These are phyloP conservation scores for Diplodia seriata DNA, from an alignment of 2,329 filamentous ascomycete species.

Conservation along the genomic window DNA sequence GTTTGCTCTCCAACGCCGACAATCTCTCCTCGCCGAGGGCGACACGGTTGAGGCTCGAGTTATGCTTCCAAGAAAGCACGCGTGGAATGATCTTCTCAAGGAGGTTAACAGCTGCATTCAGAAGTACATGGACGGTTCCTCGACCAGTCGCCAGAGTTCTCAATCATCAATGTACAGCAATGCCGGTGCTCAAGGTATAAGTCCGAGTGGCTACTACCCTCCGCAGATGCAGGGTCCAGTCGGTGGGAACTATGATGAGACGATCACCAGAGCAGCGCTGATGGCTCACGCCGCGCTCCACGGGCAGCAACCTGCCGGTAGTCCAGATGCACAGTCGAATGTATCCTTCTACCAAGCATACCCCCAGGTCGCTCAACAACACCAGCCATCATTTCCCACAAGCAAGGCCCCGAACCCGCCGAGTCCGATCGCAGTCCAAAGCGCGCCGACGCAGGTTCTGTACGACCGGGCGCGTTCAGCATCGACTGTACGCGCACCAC, in stretches of 20 bases:
- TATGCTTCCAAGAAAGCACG: slow-evolving; percentile 64
- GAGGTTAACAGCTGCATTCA: slow-evolving; percentile 62
- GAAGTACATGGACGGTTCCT: slow-evolving; percentile 62
- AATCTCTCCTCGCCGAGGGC: slow-evolving; percentile 59
- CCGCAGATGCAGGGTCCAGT: slow-evolving; percentile 17
- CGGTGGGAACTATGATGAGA: slow-evolving; percentile 33
- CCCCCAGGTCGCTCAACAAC: slow-evolving; percentile 36
- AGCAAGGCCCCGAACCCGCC: slow-evolving; percentile 31
- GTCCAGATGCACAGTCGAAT: slow-evolving; percentile 29
- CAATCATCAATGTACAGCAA: slow-evolving; percentile 33
- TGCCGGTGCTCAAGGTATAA: slow-evolving; percentile 5
- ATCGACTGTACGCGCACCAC: slow-evolving; percentile 62
- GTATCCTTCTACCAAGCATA: slow-evolving; percentile 32
- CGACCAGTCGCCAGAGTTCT: slow-evolving; percentile 39
- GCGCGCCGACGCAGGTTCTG: slow-evolving; percentile 61
- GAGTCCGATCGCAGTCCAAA: slow-evolving; percentile 51
- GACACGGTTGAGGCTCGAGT: slow-evolving; percentile 51
- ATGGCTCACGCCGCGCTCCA: slow-evolving; percentile 36
- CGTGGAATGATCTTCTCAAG: slow-evolving; percentile 69
- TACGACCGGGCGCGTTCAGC: slow-evolving; percentile 65
- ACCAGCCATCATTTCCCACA: slow-evolving; percentile 21
- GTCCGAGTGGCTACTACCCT: slow-evolving; percentile 25
- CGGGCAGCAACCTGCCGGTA: slow-evolving; percentile 27
- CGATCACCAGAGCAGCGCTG: slow-evolving; percentile 35
- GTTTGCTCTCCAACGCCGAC: slow-evolving; percentile 51